A percentile compares a stretch with the other conserved stretches of the same genome.
These are phyloP conservation scores for Helianthus tuberosus DNA, from an alignment of 129 eudicot genomes.

Conservation along the genomic window DNA sequence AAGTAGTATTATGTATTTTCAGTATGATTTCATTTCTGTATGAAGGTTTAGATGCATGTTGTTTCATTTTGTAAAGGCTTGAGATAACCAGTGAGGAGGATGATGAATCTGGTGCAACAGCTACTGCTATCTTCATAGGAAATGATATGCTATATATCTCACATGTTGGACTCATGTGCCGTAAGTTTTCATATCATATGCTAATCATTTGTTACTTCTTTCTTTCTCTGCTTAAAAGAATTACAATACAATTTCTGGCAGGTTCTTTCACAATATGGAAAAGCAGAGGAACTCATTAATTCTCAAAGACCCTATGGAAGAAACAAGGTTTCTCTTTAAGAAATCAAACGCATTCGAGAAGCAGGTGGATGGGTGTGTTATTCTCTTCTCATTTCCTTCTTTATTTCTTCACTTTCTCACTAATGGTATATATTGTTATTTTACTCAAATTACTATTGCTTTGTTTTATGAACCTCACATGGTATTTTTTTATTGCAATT, in stretches of 20 bases:
- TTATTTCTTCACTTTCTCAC: slow-evolving; percentile 13
- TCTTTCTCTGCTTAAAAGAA: not conserved
- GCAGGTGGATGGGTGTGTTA: slow-evolving; percentile 99
- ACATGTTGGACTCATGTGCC: slow-evolving; percentile 92
- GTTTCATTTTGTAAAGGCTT: slow-evolving; percentile 93
- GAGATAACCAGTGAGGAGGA: slow-evolving; percentile 58
- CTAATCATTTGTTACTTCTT: no score
- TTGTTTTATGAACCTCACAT: no score
- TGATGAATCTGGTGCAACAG: slow-evolving; percentile 92
- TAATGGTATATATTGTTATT: not conserved
- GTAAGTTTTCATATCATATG: slow-evolving; percentile 35
- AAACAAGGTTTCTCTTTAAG: slow-evolving; percentile 76
- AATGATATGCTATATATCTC: slow-evolving; percentile 67
- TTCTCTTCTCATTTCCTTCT: slow-evolving; percentile 23
- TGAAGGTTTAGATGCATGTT: slow-evolving; percentile 77
- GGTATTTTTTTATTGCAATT: not conserved
- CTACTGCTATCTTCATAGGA: slow-evolving; percentile 70
- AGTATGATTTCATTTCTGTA: slow-evolving; percentile 45
- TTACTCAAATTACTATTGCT: not conserved
- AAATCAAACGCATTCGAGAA: slow-evolving; percentile 79
- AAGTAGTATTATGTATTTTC: slow-evolving; percentile 17
- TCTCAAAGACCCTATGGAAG: slow-evolving; percentile 96
- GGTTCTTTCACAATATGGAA: slow-evolving; percentile 91
- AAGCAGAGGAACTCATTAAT: slow-evolving; percentile 76
- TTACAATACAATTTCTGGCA: slow-evolving; percentile 21